These are phyloP conservation scores for Calocybe indica DNA, from an alignment of 768 basidiomycete species.

Conservation along the genomic window DNA sequence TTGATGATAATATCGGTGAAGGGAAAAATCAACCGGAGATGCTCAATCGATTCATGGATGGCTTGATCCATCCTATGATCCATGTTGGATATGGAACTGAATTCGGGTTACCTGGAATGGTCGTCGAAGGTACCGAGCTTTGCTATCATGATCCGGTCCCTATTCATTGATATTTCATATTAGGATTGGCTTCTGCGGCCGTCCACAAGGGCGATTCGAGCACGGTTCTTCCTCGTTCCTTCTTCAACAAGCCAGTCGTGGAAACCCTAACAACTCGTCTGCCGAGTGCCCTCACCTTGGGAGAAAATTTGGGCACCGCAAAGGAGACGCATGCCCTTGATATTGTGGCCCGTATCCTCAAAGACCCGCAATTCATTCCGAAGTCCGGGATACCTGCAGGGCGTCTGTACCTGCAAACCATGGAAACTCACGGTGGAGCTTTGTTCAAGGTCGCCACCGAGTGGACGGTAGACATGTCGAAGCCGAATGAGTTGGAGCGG, in stretches of 20 bases:
- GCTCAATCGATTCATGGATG: constrained; percentile 48
- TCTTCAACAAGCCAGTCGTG: constrained; percentile 12
- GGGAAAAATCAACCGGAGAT: constrained; percentile 27
- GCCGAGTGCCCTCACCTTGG: neutral
- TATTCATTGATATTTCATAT: neutral
- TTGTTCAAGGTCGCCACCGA: constrained; percentile 33
- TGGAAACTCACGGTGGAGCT: constrained; percentile 30
- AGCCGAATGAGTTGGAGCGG: constrained; percentile 31
- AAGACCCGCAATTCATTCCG: constrained; percentile 33
- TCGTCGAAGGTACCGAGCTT: constrained; percentile 42
- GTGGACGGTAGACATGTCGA: constrained; percentile 34
- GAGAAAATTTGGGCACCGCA: neutral
- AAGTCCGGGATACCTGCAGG: constrained; percentile 11
- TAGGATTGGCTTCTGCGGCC: constrained; percentile 41
- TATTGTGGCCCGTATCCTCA: constrained; percentile 48
- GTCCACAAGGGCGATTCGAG: constrained; percentile 34
- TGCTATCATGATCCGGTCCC: constrained; percentile 4
- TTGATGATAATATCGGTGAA: constrained; percentile 34
- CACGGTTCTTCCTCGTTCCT: constrained; percentile 22
- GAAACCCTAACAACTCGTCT: neutral
- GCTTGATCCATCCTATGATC: constrained; percentile 60
- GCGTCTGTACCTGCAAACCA: constrained; percentile 21
- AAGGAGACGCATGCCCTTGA: constrained; percentile 37
- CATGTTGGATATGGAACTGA: constrained; percentile 60
- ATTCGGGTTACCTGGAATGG: constrained; percentile 50